Percentiles rank a stretch among this genome's conserved stretches.
Conservation (phyloP, 257 asterid species). For the Craterostigma plantagineum region DNA sequence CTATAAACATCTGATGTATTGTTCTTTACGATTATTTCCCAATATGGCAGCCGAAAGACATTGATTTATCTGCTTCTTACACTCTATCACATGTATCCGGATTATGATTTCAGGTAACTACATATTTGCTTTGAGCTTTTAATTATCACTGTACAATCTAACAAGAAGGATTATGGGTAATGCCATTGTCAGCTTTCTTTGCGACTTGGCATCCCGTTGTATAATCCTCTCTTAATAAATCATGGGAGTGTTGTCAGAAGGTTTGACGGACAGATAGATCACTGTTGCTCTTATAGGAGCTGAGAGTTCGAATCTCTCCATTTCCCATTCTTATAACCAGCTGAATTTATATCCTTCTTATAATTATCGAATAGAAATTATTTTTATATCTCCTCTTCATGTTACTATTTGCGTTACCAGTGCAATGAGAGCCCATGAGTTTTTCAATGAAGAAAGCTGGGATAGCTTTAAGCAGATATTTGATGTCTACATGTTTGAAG, state of each 20-base stretch:
- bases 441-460: slow-evolving; percentile 87
- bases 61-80: slow-evolving; percentile 82
- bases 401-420: slow-evolving; percentile 48
- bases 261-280: slow-evolving; percentile 91
- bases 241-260: slow-evolving; percentile 99
- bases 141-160: slow-evolving; percentile 6
- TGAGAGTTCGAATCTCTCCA: slow-evolving; percentile 99
- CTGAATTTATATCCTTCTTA: slow-evolving; percentile 7
- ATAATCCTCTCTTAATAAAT: slow-evolving; percentile 49
- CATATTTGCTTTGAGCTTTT: slow-evolving; percentile 16
- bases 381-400: not conserved
- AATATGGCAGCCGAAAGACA: slow-evolving; percentile 70
- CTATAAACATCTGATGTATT: not conserved
- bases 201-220: slow-evolving; percentile 95
- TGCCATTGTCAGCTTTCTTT: slow-evolving; percentile 93
- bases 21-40: slow-evolving; percentile 9
- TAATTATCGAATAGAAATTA: slow-evolving; percentile 7
- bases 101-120: slow-evolving; percentile 94
- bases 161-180: slow-evolving; percentile 86
- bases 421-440: slow-evolving; percentile 91
- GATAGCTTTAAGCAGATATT: slow-evolving; percentile 87
- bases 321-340: slow-evolving; percentile 47
- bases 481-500: slow-evolving; percentile 81
- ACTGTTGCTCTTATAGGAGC: slow-evolving; percentile 98
- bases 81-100: slow-evolving; percentile 89